Conservation (phyloP, 1,139 yeast genomes). For the Kluyveromyces sp. region DNA sequence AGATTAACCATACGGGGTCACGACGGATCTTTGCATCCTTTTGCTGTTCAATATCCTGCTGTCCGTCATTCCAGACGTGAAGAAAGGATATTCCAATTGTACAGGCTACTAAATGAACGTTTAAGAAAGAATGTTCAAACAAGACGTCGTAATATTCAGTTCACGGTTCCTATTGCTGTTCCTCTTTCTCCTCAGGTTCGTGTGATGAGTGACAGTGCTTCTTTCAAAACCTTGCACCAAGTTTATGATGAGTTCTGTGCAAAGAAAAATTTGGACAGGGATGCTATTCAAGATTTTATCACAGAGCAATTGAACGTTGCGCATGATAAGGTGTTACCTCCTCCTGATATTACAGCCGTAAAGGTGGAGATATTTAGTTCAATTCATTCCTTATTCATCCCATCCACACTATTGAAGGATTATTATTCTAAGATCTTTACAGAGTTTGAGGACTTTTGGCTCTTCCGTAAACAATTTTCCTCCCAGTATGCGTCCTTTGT, state of each 20-base stretch:
- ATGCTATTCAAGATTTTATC: slow-evolving; percentile 83
- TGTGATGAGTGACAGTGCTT: slow-evolving; percentile 75
- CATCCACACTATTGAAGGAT: slow-evolving; percentile 74
- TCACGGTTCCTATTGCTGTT: slow-evolving; percentile 85
- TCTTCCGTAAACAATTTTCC: slow-evolving; percentile 90
- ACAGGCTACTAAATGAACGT: slow-evolving; percentile 78
- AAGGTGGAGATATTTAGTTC: slow-evolving; percentile 87
- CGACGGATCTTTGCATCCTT: slow-evolving; percentile 85
- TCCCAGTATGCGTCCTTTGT: slow-evolving; percentile 94
- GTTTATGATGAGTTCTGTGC: slow-evolving; percentile 86
- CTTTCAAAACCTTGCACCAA: slow-evolving; percentile 73
- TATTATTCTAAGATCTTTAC: slow-evolving; percentile 57
- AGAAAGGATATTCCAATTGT: slow-evolving; percentile 86
- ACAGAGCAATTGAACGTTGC: slow-evolving; percentile 87
- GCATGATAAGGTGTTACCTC: slow-evolving; percentile 84
- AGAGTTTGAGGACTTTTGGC: slow-evolving; percentile 90
- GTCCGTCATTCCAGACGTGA: slow-evolving; percentile 97
- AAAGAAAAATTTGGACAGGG: slow-evolving; percentile 65
- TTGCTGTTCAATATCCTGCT: slow-evolving; percentile 96
- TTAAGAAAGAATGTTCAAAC: slow-evolving; percentile 78
- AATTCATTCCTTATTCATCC: slow-evolving; percentile 80
- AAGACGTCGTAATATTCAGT: slow-evolving; percentile 74
- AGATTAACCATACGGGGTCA: slow-evolving; percentile 86
- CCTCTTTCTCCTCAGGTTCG: slow-evolving; percentile 95
- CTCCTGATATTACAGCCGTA: slow-evolving; percentile 83